Base-by-base conservation (phyloP, 306 rosid genomes). In the Prunus padus region DNA sequence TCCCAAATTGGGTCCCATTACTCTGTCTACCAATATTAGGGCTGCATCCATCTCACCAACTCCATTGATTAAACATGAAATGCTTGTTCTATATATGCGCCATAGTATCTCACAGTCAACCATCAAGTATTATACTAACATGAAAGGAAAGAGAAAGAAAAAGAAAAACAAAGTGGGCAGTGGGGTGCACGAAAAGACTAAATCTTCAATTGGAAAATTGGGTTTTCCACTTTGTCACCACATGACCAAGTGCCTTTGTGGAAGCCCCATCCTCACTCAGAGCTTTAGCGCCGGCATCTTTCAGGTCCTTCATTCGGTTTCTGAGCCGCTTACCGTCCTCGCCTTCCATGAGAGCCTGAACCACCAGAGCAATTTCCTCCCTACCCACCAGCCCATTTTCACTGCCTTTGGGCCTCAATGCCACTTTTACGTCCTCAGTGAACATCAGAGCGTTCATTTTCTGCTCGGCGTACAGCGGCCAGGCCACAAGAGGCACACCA, bases 391-490 rank as follows among this genome's bases (percentile, higher is more conserved):
- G n/a, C 0, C 97, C 92, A 54, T 14, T 75, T 3, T 83, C 84
- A 2, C 22, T 4, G 0, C 37, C 56, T 56, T 69, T 74, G 2
- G 85, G 79, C 14, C 92, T 84, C 57, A 93, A 13, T 0, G 91
- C 91, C 20, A 88, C 84, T 22, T 81, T 84, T 0, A 82, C 65
- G 11, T 85, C 96, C 13, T 86, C 69, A 0, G 86, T 62, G 0
- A 93, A 65, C 77, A 89, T 54, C 22, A 83, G 77, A 0, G 98
- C 97, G 26, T 93, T 93, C 92, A 89, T 91, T 56, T 60, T 90
- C 22, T 93, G 98, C 52, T 93, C 98, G 0, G 98, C 97, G 16
- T 11, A 93, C 1, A 93, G 88, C 0, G 98, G 98, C 98, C 98
- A 93, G 0, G 88, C 93, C 25, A 93, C 59, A 0, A 91, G 55